A percentile compares a stretch with the other conserved stretches of the same genome.
phyloP scores from a whole-genome alignment of 148 eudicot species.

The Polygonum aviculare region DNA sequence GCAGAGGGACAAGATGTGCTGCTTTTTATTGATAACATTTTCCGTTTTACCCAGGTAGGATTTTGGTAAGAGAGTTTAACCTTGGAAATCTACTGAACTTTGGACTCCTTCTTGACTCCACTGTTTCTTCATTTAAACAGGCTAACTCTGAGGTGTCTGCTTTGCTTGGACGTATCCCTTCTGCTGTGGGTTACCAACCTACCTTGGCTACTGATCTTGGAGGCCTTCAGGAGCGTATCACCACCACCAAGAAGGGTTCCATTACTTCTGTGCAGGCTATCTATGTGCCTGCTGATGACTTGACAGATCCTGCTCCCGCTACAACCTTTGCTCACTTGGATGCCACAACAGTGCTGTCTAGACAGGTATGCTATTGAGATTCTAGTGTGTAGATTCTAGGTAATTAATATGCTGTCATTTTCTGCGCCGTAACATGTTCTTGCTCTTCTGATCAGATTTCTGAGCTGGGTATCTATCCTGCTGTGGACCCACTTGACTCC shows the following conservation, averaged over 20 bases:
- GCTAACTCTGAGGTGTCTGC: slow-evolving; percentile 99
- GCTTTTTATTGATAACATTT: slow-evolving; percentile 95
- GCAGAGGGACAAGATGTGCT: slow-evolving; percentile 99
- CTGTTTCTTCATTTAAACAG: slow-evolving; percentile 15
- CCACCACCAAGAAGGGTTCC: slow-evolving; percentile 94
- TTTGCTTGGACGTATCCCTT: slow-evolving; percentile 98
- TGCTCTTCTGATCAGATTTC: slow-evolving; percentile 47
- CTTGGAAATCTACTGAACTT: not conserved
- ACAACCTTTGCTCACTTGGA: slow-evolving; percentile 99
- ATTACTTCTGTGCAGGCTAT: slow-evolving; percentile 97
- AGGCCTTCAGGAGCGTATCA: slow-evolving; percentile 97
- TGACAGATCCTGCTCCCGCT: slow-evolving; percentile 91
- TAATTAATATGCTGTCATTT: not conserved
- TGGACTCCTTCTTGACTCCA: not conserved
- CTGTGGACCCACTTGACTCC: slow-evolving; percentile 11
- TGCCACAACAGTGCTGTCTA: slow-evolving; percentile 94
- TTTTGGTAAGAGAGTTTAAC: not conserved
- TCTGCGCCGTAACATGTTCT: not conserved
- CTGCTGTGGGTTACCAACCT: slow-evolving; percentile 99
- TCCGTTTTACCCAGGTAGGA: slow-evolving; percentile 88
- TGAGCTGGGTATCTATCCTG: slow-evolving; percentile 86
- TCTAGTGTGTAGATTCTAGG: not conserved
- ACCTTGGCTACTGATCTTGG: slow-evolving; percentile 99
- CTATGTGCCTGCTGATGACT: slow-evolving; percentile 91
- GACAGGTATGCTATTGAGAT: slow-evolving; percentile 42